phyloP scores from a whole-genome alignment of 257 asterid species.

The Mitragyna speciosa region DNA sequence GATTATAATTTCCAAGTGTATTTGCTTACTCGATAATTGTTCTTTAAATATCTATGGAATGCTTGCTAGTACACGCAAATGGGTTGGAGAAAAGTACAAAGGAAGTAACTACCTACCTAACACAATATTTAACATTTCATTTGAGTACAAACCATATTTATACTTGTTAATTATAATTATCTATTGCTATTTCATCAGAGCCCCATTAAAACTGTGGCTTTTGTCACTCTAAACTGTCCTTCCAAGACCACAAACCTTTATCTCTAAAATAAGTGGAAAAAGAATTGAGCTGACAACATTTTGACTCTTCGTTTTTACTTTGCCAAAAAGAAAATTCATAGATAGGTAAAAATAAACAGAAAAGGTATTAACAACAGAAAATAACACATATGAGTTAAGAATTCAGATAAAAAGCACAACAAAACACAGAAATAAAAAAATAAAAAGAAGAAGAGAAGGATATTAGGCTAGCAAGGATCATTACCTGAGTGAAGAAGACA shows the following conservation, averaged over 20 bases:
- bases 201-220: not conserved
- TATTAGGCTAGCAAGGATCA: not conserved
- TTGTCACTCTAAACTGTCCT: not conserved
- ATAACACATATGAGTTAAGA: too few species aligned
- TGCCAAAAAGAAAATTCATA: not conserved
- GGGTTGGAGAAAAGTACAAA: not conserved
- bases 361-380: too few species aligned
- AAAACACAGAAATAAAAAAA: too few species aligned
- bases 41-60: not conserved
- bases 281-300: not conserved
- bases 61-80: not conserved
- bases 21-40: not conserved
- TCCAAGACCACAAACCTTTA: not conserved
- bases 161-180: not conserved
- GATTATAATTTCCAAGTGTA: not conserved
- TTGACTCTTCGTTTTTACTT: not conserved
- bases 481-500: constrained; percentile 69
- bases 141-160: not conserved
- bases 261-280: not conserved
- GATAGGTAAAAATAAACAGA: not conserved
- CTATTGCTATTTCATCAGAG: not conserved
- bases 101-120: too few species aligned
- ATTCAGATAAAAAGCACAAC: too few species aligned
- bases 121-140: not conserved
- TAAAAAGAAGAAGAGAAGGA: not conserved